phyloP scores from a whole-genome alignment of 1,139 yeast genomes.

The Nakaseomyces sp. region DNA sequence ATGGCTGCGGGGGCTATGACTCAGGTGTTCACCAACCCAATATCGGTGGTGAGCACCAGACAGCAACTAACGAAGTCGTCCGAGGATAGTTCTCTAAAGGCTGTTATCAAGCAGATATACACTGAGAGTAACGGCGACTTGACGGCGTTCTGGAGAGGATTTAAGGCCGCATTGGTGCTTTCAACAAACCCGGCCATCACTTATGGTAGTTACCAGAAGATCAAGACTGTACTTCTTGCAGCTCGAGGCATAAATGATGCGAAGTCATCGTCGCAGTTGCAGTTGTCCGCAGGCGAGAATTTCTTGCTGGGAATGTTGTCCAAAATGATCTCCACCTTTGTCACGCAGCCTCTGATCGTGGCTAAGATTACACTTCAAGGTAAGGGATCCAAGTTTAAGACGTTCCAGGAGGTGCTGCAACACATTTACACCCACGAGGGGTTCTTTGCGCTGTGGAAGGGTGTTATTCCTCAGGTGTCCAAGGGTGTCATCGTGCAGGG shows the following conservation, averaged over 20 bases:
- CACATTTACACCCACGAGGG: constrained; percentile 47
- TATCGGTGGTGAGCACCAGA: constrained; percentile 72
- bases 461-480: constrained; percentile 68
- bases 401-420: constrained; percentile 46
- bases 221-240: constrained; percentile 45
- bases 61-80: constrained; percentile 52
- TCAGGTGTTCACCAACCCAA: constrained; percentile 75
- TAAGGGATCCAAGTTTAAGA: constrained; percentile 34
- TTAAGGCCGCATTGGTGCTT: constrained; percentile 69
- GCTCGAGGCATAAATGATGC: constrained; percentile 4
- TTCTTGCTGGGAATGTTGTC: constrained; percentile 71
- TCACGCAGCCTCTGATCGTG: constrained; percentile 79
- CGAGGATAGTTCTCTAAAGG: constrained; percentile 35
- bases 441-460: constrained; percentile 56
- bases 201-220: constrained; percentile 71
- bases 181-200: constrained; percentile 84
- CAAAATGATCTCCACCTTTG: constrained; percentile 69
- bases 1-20: constrained; percentile 81
- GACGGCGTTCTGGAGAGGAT: constrained; percentile 74
- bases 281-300: constrained; percentile 54
- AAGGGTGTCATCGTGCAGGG: constrained; percentile 87
- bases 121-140: constrained; percentile 51
- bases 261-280: constrained; percentile 5
- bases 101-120: constrained; percentile 45
- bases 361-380: constrained; percentile 78